Evolutionary conservation across 2,329 filamentous ascomycete genomes (phyloP).

Genomic region (Celoporthe dispersa): DNA sequence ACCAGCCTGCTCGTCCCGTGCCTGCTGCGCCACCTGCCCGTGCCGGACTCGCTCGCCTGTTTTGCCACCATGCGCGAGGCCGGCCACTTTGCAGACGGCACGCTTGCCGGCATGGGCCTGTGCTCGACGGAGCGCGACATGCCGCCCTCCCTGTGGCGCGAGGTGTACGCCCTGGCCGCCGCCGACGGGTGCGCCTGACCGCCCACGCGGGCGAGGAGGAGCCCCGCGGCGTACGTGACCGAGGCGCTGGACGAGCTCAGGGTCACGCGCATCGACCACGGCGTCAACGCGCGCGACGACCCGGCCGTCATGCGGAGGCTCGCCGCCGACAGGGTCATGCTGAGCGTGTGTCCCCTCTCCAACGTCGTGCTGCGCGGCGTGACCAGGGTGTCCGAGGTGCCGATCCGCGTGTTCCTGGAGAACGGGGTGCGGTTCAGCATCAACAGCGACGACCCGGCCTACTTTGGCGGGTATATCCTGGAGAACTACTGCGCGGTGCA

Average conservation of each 20-base stretch:
- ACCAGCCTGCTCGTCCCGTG: slow-evolving; percentile 71
- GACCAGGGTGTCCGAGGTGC: slow-evolving; percentile 56
- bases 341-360: slow-evolving; percentile 75
- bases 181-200: slow-evolving; percentile 61
- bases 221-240: slow-evolving; percentile 67
- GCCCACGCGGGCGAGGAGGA: slow-evolving; percentile 80
- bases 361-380: slow-evolving; percentile 70
- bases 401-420: slow-evolving; percentile 66
- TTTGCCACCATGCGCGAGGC: slow-evolving; percentile 47
- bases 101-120: slow-evolving; percentile 36
- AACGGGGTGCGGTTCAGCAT: slow-evolving; percentile 70
- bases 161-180: slow-evolving; percentile 61
- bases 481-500: slow-evolving; percentile 79
- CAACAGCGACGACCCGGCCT: slow-evolving; percentile 76
- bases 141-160: slow-evolving; percentile 59
- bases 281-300: slow-evolving; percentile 68
- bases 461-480: slow-evolving; percentile 76
- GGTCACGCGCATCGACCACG: slow-evolving; percentile 75
- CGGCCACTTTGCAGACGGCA: slow-evolving; percentile 49
- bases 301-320: slow-evolving; percentile 61
- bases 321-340: slow-evolving; percentile 59
- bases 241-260: slow-evolving; percentile 65
- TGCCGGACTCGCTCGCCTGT: slow-evolving; percentile 55
- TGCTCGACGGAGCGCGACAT: slow-evolving; percentile 41
- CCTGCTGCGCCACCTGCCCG: slow-evolving; percentile 71